Evolutionary conservation across 2,329 filamentous ascomycete genomes (phyloP).

Genomic region (Gremmenia infestans): DNA sequence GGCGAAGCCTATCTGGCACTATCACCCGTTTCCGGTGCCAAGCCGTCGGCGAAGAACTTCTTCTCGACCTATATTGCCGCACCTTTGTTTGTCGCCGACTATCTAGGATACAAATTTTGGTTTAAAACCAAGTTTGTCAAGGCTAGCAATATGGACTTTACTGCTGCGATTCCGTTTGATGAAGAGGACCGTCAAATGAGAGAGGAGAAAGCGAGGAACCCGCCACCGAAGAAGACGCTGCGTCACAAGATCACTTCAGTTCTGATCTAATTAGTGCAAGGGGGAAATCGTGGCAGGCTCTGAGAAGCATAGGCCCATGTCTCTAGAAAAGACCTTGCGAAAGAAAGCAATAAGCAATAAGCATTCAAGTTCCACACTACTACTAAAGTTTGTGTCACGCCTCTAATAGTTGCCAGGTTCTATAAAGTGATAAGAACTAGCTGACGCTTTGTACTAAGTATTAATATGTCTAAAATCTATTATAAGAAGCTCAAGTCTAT

Average conservation of each 20-base stretch:
- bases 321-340: too few relatives aligned
- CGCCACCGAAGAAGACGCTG: neutral
- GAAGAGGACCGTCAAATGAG: conserved; percentile 1
- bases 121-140: conserved; percentile 8
- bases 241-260: neutral
- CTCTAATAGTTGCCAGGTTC: too few relatives aligned
- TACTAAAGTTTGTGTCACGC: too few relatives aligned
- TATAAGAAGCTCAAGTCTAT: too few relatives aligned
- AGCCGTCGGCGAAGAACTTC: conserved; percentile 7
- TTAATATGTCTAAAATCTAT: too few relatives aligned
- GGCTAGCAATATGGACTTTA: conserved; percentile 7
- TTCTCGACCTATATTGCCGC: conserved; percentile 8
- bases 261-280: too few relatives aligned
- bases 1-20: conserved; percentile 34
- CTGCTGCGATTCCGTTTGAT: conserved; percentile 5
- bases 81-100: conserved; percentile 5
- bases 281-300: too few relatives aligned
- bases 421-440: too few relatives aligned
- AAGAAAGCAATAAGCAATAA: too few relatives aligned
- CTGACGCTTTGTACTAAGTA: too few relatives aligned
- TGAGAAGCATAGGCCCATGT: too few relatives aligned
- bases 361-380: too few relatives aligned
- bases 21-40: conserved; percentile 1
- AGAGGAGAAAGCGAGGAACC: conserved; percentile 1
- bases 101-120: conserved; percentile 3